Evolutionary conservation across 306 rosid species (phyloP).

Genomic region (Ochetophila trinervis): DNA sequence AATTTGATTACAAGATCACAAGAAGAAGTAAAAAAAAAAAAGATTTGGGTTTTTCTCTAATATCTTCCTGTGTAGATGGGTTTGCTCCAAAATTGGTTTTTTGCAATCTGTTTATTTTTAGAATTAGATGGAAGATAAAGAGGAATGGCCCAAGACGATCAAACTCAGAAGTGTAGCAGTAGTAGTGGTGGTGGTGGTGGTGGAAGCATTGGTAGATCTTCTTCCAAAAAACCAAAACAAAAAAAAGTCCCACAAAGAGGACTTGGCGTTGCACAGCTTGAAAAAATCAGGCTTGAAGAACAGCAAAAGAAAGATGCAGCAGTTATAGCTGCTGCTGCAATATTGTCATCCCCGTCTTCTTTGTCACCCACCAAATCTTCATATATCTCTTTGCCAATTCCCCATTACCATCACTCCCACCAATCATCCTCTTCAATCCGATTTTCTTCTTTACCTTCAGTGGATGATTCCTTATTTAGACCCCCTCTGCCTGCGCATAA

Average conservation of each 20-base stretch:
- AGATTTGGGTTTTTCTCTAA: background rate
- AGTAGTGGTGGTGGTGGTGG: slow-evolving; percentile 25
- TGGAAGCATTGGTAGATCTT: slow-evolving; percentile 34
- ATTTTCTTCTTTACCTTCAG: slow-evolving; percentile 29
- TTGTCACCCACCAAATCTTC: slow-evolving; percentile 41
- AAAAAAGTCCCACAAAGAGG: slow-evolving; percentile 89
- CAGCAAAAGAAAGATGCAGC: slow-evolving; percentile 43
- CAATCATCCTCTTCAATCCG: slow-evolving; percentile 35
- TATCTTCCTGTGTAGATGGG: slow-evolving; percentile 3
- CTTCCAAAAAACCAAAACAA: slow-evolving; percentile 51
- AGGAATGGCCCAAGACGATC: slow-evolving; percentile 54
- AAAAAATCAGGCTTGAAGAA: slow-evolving; percentile 69
- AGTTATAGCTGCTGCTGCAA: slow-evolving; percentile 13
- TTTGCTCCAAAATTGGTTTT: background rate
- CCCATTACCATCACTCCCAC: slow-evolving; percentile 33
- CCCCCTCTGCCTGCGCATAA: slow-evolving; percentile 32
- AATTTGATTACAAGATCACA: too few relatives aligned
- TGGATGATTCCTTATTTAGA: slow-evolving; percentile 34
- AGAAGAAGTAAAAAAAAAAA: background rate
- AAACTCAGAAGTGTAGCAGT: slow-evolving; percentile 32
- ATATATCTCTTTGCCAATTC: slow-evolving; percentile 31
- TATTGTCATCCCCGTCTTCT: slow-evolving; percentile 31
- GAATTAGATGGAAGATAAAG: slow-evolving; percentile 37
- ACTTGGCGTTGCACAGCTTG: slow-evolving; percentile 89
- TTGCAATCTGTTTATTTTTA: slow-evolving; percentile 6